These are phyloP conservation scores for Golovinomyces cichoracearum DNA, from an alignment of 2,329 filamentous ascomycete species.

Conservation along the genomic window DNA sequence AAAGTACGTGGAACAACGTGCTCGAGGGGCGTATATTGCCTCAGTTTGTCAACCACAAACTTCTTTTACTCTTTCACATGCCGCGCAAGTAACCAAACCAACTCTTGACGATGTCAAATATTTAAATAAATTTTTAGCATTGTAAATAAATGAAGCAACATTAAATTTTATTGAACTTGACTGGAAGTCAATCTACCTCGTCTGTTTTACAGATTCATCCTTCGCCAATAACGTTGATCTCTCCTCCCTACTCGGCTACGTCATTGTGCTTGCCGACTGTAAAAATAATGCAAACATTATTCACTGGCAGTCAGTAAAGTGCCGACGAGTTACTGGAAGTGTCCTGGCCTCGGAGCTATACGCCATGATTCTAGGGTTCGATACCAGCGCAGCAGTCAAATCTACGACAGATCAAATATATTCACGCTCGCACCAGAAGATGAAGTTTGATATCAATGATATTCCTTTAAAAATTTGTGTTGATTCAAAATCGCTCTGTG, in stretches of 20 bases:
- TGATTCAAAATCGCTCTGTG: background rate
- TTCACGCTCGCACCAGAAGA: background rate
- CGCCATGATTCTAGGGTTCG: slow-evolving; percentile 2
- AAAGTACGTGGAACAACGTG: background rate
- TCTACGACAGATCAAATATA: background rate
- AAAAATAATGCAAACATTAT: background rate
- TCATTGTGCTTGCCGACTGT: background rate
- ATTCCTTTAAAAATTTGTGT: background rate
- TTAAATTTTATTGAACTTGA: background rate
- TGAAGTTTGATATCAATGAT: background rate
- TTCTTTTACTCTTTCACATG: background rate
- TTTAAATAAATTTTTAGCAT: background rate
- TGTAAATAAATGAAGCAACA: background rate
- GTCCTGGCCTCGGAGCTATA: too few species aligned
- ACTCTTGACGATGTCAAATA: background rate
- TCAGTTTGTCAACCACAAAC: background rate
- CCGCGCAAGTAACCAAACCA: background rate
- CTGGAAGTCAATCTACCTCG: background rate
- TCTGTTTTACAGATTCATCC: background rate
- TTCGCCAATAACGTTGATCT: background rate
- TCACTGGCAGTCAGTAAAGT: too few species aligned
- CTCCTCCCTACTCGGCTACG: background rate
- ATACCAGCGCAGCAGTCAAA: slow-evolving; percentile 1
- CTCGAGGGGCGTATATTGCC: background rate
- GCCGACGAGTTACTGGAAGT: too few species aligned